A percentile compares a stretch with the other conserved stretches of the same genome.
Evolutionary conservation across 371 early-diverging fungal genomes (phyloP).

Genomic region (Apophysomyces trapeziformis): DNA sequence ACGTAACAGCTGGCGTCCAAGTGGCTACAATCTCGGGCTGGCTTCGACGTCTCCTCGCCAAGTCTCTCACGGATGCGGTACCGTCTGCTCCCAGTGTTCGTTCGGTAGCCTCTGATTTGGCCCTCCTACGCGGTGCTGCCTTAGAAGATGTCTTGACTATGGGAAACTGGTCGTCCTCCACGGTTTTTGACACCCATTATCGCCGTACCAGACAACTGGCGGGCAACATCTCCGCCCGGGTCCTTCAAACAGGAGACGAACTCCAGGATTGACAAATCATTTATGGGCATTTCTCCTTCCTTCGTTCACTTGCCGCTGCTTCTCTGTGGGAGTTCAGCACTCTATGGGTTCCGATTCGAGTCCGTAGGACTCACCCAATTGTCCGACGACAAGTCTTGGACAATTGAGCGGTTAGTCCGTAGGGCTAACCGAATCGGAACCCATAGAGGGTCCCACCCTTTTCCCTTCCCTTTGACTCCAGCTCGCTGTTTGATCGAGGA

Average conservation of each 20-base stretch:
- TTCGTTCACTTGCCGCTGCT: neutral
- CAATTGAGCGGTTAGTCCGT: neutral
- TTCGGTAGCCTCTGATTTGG: too few species aligned
- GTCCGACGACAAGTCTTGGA: neutral
- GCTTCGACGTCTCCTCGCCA: too few species aligned
- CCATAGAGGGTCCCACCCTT: neutral
- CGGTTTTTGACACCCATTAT: conserved; percentile 16
- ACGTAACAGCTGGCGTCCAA: too few species aligned
- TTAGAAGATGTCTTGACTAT: too few species aligned
- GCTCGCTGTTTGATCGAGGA: too few species aligned
- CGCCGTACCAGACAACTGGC: neutral
- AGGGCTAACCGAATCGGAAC: neutral
- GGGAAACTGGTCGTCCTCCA: neutral
- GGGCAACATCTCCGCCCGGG: neutral
- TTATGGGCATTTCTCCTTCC: neutral
- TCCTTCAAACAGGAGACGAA: neutral
- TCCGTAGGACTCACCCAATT: neutral
- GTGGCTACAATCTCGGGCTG: too few species aligned
- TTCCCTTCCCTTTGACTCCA: neutral
- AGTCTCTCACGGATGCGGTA: too few species aligned
- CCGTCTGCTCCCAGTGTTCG: too few species aligned
- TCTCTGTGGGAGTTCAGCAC: neutral
- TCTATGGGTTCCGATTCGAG: neutral
- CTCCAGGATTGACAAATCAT: neutral
- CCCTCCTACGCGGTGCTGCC: too few species aligned